Conservation (phyloP, 1,284 basidiomycete genomes). For the Chalciporus sp. region DNA sequence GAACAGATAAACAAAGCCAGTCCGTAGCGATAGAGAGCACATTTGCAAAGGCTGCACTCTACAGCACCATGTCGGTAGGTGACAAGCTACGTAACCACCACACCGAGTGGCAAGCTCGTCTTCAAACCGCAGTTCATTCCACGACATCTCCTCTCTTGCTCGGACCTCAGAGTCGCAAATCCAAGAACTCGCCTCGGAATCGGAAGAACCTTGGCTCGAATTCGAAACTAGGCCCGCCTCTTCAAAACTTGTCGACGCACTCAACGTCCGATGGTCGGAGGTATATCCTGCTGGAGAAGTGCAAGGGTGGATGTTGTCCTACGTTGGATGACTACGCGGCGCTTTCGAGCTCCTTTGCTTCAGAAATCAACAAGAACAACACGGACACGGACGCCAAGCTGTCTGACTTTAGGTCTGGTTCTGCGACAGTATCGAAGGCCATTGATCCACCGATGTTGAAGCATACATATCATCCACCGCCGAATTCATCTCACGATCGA, state of each 20-base stretch:
- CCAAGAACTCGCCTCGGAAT: neutral
- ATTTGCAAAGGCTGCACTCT: constrained; percentile 11
- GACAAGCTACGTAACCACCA: constrained; percentile 17
- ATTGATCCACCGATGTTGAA: neutral
- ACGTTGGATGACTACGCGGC: neutral
- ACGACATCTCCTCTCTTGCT: neutral
- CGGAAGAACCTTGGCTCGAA: neutral
- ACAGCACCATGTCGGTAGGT: constrained; percentile 9
- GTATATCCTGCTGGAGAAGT: neutral
- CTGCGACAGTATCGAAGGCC: neutral
- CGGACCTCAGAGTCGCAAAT: neutral
- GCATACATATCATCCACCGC: neutral
- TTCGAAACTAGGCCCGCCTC: neutral
- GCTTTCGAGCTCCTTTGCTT: neutral
- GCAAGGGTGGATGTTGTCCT: neutral
- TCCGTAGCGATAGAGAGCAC: constrained; percentile 11
- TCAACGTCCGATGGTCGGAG: neutral
- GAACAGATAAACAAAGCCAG: constrained; percentile 1
- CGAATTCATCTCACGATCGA: neutral
- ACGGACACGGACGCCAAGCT: neutral
- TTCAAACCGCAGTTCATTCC: constrained; percentile 9
- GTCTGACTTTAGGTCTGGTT: neutral
- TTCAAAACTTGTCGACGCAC: neutral
- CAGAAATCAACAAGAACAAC: neutral
- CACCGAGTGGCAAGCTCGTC: constrained; percentile 15